Conservation (phyloP, 2,329 filamentous ascomycete genomes). For the Zymoseptoria ardabiliae region DNA sequence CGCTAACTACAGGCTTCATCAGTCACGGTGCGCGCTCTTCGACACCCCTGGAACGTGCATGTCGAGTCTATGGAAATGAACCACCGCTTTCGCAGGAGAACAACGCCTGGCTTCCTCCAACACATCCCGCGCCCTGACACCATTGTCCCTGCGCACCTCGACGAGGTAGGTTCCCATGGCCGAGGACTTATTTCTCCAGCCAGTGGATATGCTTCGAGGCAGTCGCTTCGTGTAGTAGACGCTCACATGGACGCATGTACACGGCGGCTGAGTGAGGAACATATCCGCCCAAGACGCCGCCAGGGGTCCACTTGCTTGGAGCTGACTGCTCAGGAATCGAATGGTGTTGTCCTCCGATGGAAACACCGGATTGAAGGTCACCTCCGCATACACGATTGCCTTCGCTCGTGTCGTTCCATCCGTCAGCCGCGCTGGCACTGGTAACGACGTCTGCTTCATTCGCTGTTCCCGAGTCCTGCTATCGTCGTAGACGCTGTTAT, state of each 20-base stretch:
- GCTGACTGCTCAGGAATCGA: slow-evolving; percentile 8
- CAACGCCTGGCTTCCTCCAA: slow-evolving; percentile 1
- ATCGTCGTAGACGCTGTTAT: not conserved
- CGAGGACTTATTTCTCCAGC: slow-evolving; percentile 1
- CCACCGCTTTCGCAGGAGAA: not conserved
- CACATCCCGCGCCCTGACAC: slow-evolving; percentile 9
- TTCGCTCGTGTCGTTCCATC: not conserved
- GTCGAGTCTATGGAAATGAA: slow-evolving; percentile 11
- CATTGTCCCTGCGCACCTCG: not conserved
- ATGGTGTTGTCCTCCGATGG: slow-evolving; percentile 5
- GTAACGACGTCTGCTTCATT: not conserved
- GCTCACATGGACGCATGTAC: slow-evolving; percentile 5
- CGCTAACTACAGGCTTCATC: not conserved
- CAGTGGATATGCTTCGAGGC: not conserved
- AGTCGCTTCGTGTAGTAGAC: slow-evolving; percentile 6
- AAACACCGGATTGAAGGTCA: slow-evolving; percentile 10
- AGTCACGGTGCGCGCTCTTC: not conserved
- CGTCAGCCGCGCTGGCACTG: not conserved
- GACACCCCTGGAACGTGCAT: slow-evolving; percentile 3
- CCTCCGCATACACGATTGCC: not conserved
- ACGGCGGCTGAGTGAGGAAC: slow-evolving; percentile 12
- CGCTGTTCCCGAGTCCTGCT: not conserved
- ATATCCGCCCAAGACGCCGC: slow-evolving; percentile 12
- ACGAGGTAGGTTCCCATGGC: slow-evolving; percentile 1
- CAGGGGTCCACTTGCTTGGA: slow-evolving; percentile 2